These are phyloP conservation scores for Metschnikowia drakensbergensis DNA, from an alignment of 805 yeast species.

Conservation along the genomic window DNA sequence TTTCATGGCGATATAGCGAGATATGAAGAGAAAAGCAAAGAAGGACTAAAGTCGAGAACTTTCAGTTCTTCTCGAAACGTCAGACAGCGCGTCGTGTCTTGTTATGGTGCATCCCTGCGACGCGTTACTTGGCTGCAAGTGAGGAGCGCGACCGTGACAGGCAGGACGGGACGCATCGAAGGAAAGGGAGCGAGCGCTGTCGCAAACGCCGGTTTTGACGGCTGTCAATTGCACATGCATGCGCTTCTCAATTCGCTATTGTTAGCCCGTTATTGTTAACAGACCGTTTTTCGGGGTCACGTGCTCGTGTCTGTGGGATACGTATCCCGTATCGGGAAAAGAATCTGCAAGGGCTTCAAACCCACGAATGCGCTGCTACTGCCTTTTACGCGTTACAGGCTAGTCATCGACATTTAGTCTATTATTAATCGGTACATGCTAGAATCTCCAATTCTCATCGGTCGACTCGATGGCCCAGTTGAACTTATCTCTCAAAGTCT, in stretches of 20 bases:
- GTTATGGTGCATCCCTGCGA: constrained; percentile 9
- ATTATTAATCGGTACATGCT: constrained; percentile 3
- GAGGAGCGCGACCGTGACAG: constrained; percentile 1
- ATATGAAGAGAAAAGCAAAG: not conserved
- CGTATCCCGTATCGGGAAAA: too few species aligned
- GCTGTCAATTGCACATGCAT: too few species aligned
- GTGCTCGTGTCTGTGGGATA: too few species aligned
- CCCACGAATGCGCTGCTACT: too few species aligned
- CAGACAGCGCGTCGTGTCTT: constrained; percentile 9
- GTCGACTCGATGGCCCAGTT: constrained; percentile 94
- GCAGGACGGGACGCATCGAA: not conserved
- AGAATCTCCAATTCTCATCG: constrained; percentile 85
- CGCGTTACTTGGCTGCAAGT: constrained; percentile 7
- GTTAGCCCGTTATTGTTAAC: too few species aligned
- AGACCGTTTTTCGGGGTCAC: too few species aligned
- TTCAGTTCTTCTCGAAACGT: not conserved
- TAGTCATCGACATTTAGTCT: too few species aligned
- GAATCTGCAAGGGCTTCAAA: too few species aligned
- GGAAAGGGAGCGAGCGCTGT: too few species aligned
- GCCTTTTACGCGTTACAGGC: too few species aligned
- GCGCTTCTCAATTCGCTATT: too few species aligned
- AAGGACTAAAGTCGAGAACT: not conserved
- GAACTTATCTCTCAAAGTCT: constrained; percentile 87
- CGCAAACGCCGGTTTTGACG: too few species aligned
- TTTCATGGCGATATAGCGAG: not conserved